phyloP scores from a whole-genome alignment of 129 eudicot genomes.

The Chrysanthemum makinoi region DNA sequence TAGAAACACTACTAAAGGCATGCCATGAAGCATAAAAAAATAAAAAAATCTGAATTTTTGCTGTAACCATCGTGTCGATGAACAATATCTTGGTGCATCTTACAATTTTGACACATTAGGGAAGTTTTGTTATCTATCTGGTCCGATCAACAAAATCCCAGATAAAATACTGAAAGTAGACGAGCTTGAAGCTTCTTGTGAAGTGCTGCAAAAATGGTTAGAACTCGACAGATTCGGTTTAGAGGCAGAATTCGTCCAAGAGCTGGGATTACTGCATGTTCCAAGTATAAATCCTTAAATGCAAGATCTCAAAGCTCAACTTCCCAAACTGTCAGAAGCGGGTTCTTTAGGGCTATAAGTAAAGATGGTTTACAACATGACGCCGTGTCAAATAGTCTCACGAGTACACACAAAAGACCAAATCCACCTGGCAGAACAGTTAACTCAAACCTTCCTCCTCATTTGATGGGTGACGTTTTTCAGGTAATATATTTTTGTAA shows the following conservation, averaged over 20 bases:
- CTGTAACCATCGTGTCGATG: constrained; percentile 61
- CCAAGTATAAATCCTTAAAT: constrained; percentile 48
- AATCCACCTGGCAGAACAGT: constrained; percentile 66
- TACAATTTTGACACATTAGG: constrained; percentile 44
- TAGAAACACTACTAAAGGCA: constrained; percentile 43
- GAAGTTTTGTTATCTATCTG: constrained; percentile 52
- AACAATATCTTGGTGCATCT: constrained; percentile 8
- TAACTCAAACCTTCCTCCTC: constrained; percentile 62
- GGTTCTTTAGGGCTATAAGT: constrained; percentile 58
- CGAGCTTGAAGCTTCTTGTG: constrained; percentile 45
- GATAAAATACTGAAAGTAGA: constrained; percentile 31
- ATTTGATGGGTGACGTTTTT: constrained; percentile 78
- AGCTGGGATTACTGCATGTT: constrained; percentile 54
- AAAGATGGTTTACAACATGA: constrained; percentile 36
- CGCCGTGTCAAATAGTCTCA: constrained; percentile 33
- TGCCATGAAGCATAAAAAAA: constrained; percentile 47
- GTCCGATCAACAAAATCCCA: constrained; percentile 46
- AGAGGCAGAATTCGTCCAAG: constrained; percentile 83
- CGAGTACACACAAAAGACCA: constrained; percentile 33
- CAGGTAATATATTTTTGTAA: constrained; percentile 55
- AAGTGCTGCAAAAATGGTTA: constrained; percentile 60
- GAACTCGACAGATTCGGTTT: constrained; percentile 75
- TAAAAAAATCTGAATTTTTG: constrained; percentile 50
- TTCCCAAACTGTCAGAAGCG: constrained; percentile 63
- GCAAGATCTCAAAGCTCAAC: constrained; percentile 39